A percentile compares a stretch with the other conserved stretches of the same genome.
Evolutionary conservation across 345 rosid genomes (phyloP).

Genomic region (Eucalyptus tenuipes): DNA sequence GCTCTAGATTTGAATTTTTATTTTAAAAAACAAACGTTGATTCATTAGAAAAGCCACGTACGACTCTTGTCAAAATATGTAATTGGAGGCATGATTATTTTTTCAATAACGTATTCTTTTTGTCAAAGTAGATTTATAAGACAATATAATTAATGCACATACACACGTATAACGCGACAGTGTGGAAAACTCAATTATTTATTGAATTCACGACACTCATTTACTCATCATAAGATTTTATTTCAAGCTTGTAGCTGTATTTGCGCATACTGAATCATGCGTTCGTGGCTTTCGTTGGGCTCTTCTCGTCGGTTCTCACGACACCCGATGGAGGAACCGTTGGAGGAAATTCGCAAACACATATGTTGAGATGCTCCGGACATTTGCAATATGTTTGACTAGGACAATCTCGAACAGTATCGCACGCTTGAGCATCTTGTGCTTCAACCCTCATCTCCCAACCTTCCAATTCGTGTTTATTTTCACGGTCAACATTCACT

Average conservation of each 20-base stretch:
- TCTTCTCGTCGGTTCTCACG: not conserved
- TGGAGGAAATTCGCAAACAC: not conserved
- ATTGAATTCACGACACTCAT: not conserved
- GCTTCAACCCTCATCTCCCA: not conserved
- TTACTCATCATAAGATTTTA: not conserved
- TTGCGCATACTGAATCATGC: not conserved
- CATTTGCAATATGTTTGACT: not conserved
- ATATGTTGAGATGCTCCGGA: not conserved
- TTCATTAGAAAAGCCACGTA: not conserved
- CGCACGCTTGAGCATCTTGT: not conserved
- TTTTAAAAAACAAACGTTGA: no score
- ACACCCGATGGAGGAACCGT: not conserved
- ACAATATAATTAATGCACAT: not conserved
- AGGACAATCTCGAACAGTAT: not conserved
- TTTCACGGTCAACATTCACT: not conserved
- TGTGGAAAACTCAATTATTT: not conserved
- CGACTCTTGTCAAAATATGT: not conserved
- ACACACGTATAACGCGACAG: not conserved
- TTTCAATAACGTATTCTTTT: not conserved
- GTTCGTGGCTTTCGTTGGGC: not conserved
- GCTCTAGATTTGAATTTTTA: not conserved
- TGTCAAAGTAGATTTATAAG: not conserved
- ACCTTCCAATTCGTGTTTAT: not conserved
- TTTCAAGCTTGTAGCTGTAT: not conserved
- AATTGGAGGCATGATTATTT: not conserved